Evolutionary conservation across 177 flowering plant genomes (phyloP), one percentile per base, ranked within the genome.

Genomic region (Vitis hybrid): DNA sequence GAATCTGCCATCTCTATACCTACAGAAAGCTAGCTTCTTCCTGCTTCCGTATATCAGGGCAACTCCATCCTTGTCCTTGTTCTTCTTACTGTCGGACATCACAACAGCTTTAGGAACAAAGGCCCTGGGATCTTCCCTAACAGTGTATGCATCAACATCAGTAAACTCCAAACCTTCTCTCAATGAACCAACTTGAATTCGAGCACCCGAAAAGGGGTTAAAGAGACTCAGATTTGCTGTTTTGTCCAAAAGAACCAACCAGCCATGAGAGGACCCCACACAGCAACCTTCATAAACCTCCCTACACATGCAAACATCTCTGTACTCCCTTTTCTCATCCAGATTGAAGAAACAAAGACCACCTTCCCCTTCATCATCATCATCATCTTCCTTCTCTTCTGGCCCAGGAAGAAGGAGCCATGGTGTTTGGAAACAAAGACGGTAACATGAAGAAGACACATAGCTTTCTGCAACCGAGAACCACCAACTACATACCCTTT

Each of bases 11-110:
- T 70, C 68, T 14, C 48, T 52, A 4, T 4, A 3, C 52, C 21
- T 30, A 14, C 32, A 70, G 9, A 63, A 63, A 6, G 73, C 67
- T 15, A 70, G 18, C 55, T 64, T 49, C 6, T 35, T 11, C 4
- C 12, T 27, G 8, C 49, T 11, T 70, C 32, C n/a, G 51, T 63
- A n/a, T 40, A 54, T 56, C 2, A 64, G 3, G 11, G 40, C 62
- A 6, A 11, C 40, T 11, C 11, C 52, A 40, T 40, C 46, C 46
- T 40, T 40, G 9, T 46, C 24, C 2, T 61, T 32, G 56, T 18
- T n/a, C 3, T 8, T 19, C 30, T 52, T 50, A 1, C 67, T 62
- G 19, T 30, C 56, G 1, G 19, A 6, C 3, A 62, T 51, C n/a
- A 70, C 11, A 54, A 70, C 8, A 11, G 40, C 55, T 40, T 64